These are phyloP conservation scores for Cucumis hystrix DNA, from an alignment of 306 rosid species.

Conservation along the genomic window DNA sequence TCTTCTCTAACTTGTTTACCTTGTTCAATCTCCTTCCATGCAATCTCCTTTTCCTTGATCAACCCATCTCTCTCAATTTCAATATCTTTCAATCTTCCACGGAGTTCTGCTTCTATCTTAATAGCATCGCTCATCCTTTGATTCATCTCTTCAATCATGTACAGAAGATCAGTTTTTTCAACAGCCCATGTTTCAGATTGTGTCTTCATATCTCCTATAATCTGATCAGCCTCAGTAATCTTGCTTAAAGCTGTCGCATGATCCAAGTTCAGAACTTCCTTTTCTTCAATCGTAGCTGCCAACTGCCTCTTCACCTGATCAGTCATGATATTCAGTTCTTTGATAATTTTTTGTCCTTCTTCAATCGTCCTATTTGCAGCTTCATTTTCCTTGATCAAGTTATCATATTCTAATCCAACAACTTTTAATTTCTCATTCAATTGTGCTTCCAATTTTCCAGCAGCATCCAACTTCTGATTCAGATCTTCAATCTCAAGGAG, in stretches of 20 bases:
- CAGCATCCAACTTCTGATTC: neutral
- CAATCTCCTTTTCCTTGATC: slow-evolving; percentile 17
- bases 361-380: neutral
- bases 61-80: slow-evolving; percentile 16
- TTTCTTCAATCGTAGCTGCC: neutral
- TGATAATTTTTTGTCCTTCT: slow-evolving; percentile 36
- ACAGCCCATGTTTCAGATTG: neutral
- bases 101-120: slow-evolving; percentile 14
- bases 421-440: slow-evolving; percentile 26
- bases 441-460: slow-evolving; percentile 14
- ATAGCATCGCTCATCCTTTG: slow-evolving; percentile 1
- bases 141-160: neutral
- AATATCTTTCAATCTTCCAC: slow-evolving; percentile 13
- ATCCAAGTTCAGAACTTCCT: neutral
- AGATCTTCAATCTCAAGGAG: neutral
- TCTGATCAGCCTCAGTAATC: neutral
- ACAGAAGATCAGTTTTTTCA: slow-evolving; percentile 1
- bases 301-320: slow-evolving; percentile 23
- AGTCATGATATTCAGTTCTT: slow-evolving; percentile 23
- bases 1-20: slow-evolving; percentile 17
- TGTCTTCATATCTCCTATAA: slow-evolving; percentile 2
- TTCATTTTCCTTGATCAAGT: slow-evolving; percentile 17
- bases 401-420: slow-evolving; percentile 14
- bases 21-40: slow-evolving; percentile 31
- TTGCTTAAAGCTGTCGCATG: neutral